Conservation (phyloP, 352 stramenopile genomes). For the Phytophthora macrochlamydospora region DNA sequence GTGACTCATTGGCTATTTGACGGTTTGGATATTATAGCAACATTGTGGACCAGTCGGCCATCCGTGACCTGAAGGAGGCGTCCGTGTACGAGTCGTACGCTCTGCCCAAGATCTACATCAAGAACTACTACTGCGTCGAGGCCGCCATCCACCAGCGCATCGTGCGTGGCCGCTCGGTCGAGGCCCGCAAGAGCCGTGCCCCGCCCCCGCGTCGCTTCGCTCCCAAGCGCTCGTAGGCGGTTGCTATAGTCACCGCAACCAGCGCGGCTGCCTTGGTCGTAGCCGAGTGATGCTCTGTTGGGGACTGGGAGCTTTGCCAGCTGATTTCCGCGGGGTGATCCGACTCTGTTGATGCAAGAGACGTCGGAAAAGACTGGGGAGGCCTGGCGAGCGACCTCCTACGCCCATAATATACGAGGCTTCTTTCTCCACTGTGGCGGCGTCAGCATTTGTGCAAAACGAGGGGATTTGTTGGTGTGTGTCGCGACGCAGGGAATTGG, state of each 20-base stretch:
- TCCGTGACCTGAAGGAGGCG: conserved; percentile 98
- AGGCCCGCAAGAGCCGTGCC: conserved; percentile 93
- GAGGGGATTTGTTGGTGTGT: conserved; percentile 5
- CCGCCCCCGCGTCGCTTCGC: conserved; percentile 89
- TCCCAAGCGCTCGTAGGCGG: conserved; percentile 68
- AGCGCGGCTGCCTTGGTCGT: conserved; percentile 11
- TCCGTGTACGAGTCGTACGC: conserved; percentile 99
- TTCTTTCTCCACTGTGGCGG: conserved; percentile 50
- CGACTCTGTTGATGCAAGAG: too few relatives aligned
- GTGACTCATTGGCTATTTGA: conserved; percentile 4
- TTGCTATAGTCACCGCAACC: conserved; percentile 7
- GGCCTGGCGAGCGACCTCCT: conserved; percentile 12
- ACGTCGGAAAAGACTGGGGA: too few relatives aligned
- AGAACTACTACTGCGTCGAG: conserved; percentile 99
- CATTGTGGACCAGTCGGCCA: conserved; percentile 98
- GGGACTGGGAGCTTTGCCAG: conserved; percentile 9
- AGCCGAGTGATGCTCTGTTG: conserved; percentile 30
- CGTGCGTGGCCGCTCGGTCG: conserved; percentile 95
- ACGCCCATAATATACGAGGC: conserved; percentile 47
- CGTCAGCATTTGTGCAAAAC: conserved; percentile 11
- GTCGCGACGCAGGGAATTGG: background rate
- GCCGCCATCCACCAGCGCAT: conserved; percentile 99
- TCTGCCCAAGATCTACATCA: conserved; percentile 99
- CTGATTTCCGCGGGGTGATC: too few relatives aligned
- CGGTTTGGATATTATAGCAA: conserved; percentile 70